These are phyloP conservation scores for Coccomyxa sp. DNA, from an alignment of 139 green algal species.

Conservation along the genomic window DNA sequence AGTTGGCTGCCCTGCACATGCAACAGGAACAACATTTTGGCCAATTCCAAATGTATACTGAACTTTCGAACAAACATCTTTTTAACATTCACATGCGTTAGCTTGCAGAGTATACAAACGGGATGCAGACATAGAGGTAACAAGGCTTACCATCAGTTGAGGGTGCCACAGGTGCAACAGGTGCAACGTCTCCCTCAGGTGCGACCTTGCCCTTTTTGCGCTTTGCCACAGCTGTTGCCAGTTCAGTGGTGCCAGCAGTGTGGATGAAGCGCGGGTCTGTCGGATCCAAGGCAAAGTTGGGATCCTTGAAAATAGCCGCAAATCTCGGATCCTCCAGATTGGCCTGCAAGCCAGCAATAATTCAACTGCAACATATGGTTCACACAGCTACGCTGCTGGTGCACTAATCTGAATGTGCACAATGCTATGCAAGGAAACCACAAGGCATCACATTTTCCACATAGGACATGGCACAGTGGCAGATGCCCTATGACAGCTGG, in stretches of 20 bases:
- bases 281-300: slow-evolving; percentile 83
- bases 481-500: neutral
- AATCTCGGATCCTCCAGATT: slow-evolving; percentile 80
- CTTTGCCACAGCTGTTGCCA: neutral
- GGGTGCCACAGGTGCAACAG: slow-evolving; percentile 1
- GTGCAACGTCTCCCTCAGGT: neutral
- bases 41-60: neutral
- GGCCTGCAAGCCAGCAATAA: slow-evolving; percentile 16
- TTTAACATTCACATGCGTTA: neutral
- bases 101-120: neutral
- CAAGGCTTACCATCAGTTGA: neutral
- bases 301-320: slow-evolving; percentile 49
- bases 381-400: neutral
- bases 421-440: neutral
- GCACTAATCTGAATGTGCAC: neutral
- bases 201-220: neutral
- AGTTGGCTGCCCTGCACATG: no score
- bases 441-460: neutral
- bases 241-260: slow-evolving; percentile 1
- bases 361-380: neutral
- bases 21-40: neutral
- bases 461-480: neutral
- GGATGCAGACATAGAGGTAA: neutral
- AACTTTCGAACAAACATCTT: neutral
- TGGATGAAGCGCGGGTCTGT: slow-evolving; percentile 78